Evolutionary conservation across 805 yeast genomes (phyloP).

Genomic region (Geotrichum ghanense): DNA sequence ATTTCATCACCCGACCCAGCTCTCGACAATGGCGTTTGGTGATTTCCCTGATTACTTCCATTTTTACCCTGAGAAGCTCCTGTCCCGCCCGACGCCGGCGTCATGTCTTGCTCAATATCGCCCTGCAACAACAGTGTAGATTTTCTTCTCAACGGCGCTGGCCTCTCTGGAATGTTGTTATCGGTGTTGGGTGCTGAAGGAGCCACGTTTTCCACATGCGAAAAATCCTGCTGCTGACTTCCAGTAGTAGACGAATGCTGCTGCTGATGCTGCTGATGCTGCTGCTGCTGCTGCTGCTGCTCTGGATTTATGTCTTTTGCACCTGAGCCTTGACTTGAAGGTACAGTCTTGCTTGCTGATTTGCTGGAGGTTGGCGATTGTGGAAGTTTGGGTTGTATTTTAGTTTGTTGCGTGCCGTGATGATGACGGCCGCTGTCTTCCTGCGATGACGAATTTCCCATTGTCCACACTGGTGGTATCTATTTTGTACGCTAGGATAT

Average conservation of each 20-base stretch:
- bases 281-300: background rate
- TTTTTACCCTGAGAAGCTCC: slow-evolving; percentile 38
- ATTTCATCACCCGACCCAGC: slow-evolving; percentile 25
- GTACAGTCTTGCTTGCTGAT: background rate
- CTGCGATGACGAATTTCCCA: slow-evolving; percentile 9
- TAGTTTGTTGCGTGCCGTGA: slow-evolving; percentile 4
- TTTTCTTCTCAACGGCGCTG: slow-evolving; percentile 37
- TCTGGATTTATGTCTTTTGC: background rate
- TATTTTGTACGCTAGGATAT: no score
- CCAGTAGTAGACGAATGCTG: background rate
- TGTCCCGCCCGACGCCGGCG: slow-evolving; percentile 3
- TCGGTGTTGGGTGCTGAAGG: background rate
- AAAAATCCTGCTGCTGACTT: slow-evolving; percentile 1
- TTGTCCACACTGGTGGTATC: background rate
- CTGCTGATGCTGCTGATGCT: slow-evolving; percentile 1
- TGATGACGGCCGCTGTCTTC: slow-evolving; percentile 4
- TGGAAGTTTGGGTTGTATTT: no score
- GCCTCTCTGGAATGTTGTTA: slow-evolving; percentile 1
- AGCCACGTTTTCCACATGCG: slow-evolving; percentile 1
- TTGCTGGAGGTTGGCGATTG: no score
- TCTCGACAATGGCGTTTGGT: slow-evolving; percentile 21
- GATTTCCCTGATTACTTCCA: slow-evolving; percentile 28
- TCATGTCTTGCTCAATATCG: slow-evolving; percentile 10
- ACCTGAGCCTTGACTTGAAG: background rate
- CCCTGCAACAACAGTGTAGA: slow-evolving; percentile 68